Conservation (phyloP, 768 basidiomycete genomes). For the Trametes villosa region DNA sequence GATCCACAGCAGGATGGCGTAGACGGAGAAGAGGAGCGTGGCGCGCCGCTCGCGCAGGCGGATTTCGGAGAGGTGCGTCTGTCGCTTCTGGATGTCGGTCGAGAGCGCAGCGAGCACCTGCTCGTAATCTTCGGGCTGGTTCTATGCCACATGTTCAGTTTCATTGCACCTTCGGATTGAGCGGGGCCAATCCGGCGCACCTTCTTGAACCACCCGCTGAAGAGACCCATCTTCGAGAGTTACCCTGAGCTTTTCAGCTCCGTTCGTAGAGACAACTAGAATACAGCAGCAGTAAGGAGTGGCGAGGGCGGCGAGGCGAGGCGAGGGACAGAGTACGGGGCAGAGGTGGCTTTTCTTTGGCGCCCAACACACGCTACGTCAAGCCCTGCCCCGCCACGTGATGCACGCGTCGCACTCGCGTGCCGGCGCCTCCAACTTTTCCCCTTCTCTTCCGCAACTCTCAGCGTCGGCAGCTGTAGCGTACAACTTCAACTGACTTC, state of each 20-base stretch:
- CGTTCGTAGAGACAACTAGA: slow-evolving; percentile 1
- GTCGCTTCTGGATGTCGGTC: slow-evolving; percentile 70
- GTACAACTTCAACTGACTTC: too few relatives aligned
- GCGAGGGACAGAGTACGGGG: not conserved
- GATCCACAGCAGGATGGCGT: slow-evolving; percentile 75
- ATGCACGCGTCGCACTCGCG: slow-evolving; percentile 11
- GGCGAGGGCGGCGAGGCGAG: not conserved
- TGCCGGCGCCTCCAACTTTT: slow-evolving; percentile 4
- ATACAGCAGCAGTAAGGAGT: slow-evolving; percentile 19
- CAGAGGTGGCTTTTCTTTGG: not conserved
- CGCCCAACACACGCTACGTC: slow-evolving; percentile 7
- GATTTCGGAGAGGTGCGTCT: slow-evolving; percentile 78
- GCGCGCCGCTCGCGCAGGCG: slow-evolving; percentile 83
- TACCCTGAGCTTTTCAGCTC: not conserved
- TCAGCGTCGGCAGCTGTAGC: not conserved
- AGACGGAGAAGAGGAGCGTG: slow-evolving; percentile 76
- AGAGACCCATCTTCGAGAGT: slow-evolving; percentile 7
- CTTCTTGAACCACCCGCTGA: slow-evolving; percentile 24
- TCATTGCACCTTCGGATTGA: not conserved
- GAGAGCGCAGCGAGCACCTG: slow-evolving; percentile 69
- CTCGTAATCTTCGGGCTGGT: slow-evolving; percentile 76
- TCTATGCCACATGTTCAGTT: slow-evolving; percentile 34
- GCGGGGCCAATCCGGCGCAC: not conserved
- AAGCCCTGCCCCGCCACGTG: slow-evolving; percentile 12
- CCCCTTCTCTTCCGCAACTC: not conserved